Percentiles rank a stretch among this genome's conserved stretches.
These are phyloP conservation scores for Trichosporon faecale DNA, from an alignment of 1,284 basidiomycete species.

Conservation along the genomic window DNA sequence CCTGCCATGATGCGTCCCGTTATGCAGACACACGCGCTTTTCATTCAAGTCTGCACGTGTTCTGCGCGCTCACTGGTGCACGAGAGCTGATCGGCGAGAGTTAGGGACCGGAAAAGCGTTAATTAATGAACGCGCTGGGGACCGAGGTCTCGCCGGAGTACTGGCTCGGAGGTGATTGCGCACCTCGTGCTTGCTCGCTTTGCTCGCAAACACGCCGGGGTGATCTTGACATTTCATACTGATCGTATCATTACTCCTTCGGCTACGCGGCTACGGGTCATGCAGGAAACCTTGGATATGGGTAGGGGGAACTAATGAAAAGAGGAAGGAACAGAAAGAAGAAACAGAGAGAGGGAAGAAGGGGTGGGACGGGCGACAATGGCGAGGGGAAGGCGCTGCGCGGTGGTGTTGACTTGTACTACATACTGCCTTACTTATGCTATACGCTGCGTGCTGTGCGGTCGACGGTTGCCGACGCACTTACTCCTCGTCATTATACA, in stretches of 20 bases:
- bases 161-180: no score
- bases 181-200: no score
- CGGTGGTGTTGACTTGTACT: background rate
- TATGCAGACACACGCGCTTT: no score
- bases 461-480: background rate
- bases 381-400: background rate
- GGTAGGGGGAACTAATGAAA: background rate
- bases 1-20: no score
- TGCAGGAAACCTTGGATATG: background rate
- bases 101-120: no score
- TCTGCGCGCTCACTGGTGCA: no score
- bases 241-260: background rate
- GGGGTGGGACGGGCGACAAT: background rate
- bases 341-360: background rate
- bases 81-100: no score
- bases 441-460: background rate
- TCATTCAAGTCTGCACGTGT: no score
- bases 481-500: constrained; percentile 51
- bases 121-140: no score
- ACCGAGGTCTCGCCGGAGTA: no score
- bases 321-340: background rate
- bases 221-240: background rate
- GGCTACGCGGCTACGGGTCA: background rate
- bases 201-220: no score
- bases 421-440: background rate